Base-by-base conservation (phyloP, 1,139 yeast species). In the Arxiozyma bovina region DNA sequence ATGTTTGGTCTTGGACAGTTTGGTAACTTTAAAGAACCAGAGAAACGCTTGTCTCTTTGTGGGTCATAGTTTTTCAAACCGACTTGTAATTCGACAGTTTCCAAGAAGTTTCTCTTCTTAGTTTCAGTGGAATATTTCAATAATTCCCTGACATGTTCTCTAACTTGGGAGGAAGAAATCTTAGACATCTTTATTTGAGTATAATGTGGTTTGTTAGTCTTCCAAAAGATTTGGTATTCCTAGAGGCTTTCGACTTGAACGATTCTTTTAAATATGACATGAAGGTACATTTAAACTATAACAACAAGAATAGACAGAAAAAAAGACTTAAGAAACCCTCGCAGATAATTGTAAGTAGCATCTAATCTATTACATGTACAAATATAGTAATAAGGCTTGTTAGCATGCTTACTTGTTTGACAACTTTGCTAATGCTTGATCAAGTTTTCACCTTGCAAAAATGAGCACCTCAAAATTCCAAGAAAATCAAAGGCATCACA, bases 21-120 rank as follows among this genome's bases (percentile, higher is more conserved):
- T 75, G 99, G 99, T 73, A 94, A 85, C 82, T 86, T 93, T 82
- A 94, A 86, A 74, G 98, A 76, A 83, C 99, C 99, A 77, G 98
- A 91, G 98, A 94, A 94, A 89, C 99, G 98, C 93, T 94, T 94
- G 81, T 94, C 99, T 87, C 99, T 91, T 84, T 94, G 99, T 76
- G 99, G 98, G 79, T 94, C 99, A 82, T 94, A 94, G 96, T 93
- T 93, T 93, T 94, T 94, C 74, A 94, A 85, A 78, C 99, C 99
- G 74, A 94, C 96, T 83, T 94, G 99, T 77, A 94, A 86, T 82
- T 94, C 99, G 74, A 94, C 91, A 79, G 99, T 93, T 85, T 94
- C 99, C 81, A 93, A 87, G 83, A 94, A 94, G 96, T 94, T 93
- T 87, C 99, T 90, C 96, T 93, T 93, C 89, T 93, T 93, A 83